These are phyloP conservation scores for Angomonas deanei DNA, from an alignment of 208 protist species.

Conservation along the genomic window DNA sequence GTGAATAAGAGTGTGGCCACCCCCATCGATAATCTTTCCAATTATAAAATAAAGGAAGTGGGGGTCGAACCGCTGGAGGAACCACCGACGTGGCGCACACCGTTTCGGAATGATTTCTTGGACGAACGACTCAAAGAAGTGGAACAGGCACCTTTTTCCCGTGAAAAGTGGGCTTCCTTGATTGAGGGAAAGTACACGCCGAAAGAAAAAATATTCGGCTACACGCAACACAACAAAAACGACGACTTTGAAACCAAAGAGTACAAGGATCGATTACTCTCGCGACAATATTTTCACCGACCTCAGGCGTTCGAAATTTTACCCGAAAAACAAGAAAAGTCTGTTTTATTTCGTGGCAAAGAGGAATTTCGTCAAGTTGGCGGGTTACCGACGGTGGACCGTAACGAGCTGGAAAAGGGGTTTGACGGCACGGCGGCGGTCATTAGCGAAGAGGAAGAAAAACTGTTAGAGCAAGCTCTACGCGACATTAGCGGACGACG, in stretches of 20 bases:
- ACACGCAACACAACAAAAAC: slow-evolving; percentile 81
- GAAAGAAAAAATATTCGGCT: slow-evolving; percentile 81
- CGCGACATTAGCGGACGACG: slow-evolving; percentile 85
- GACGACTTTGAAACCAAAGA: slow-evolving; percentile 92
- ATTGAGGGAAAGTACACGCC: slow-evolving; percentile 80
- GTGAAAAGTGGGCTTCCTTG: slow-evolving; percentile 76
- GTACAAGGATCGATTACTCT: slow-evolving; percentile 80
- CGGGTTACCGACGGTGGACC: slow-evolving; percentile 83
- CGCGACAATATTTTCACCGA: slow-evolving; percentile 80
- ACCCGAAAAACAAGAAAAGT: slow-evolving; percentile 59
- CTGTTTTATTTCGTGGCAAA: slow-evolving; percentile 71
- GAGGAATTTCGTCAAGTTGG: slow-evolving; percentile 71
- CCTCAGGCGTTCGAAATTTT: slow-evolving; percentile 84
- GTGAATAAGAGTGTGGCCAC: slow-evolving; percentile 72
- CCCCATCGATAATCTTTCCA: slow-evolving; percentile 39
- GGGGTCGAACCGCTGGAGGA: slow-evolving; percentile 31
- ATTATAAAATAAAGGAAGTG: background rate
- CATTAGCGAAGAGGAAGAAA: slow-evolving; percentile 66
- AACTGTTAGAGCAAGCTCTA: slow-evolving; percentile 81
- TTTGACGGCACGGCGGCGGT: slow-evolving; percentile 36
- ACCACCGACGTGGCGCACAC: slow-evolving; percentile 84
- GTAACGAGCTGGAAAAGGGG: slow-evolving; percentile 81
- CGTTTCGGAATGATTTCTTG: slow-evolving; percentile 87
- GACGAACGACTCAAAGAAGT: slow-evolving; percentile 76
- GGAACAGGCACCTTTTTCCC: slow-evolving; percentile 59